phyloP scores from a whole-genome alignment of 495 filamentous ascomycete genomes.

The Neurospora hispaniola region DNA sequence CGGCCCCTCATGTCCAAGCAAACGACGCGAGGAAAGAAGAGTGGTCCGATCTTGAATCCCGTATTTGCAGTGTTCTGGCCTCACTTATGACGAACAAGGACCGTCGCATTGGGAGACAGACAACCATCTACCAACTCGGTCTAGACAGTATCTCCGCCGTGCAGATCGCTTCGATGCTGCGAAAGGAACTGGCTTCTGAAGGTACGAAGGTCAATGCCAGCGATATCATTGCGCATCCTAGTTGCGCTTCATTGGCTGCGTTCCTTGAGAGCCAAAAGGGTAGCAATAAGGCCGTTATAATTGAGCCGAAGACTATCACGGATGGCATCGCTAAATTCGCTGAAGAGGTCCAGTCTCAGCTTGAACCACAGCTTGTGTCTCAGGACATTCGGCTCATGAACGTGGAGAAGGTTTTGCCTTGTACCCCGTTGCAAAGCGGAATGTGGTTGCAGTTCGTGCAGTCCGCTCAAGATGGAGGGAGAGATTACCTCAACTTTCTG shows the following conservation, averaged over 20 bases:
- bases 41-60: constrained; percentile 42
- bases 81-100: constrained; percentile 40
- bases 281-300: not conserved
- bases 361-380: constrained; percentile 17
- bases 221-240: constrained; percentile 58
- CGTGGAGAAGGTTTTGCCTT: constrained; percentile 45
- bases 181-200: constrained; percentile 24
- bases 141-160: constrained; percentile 84
- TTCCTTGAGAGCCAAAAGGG: constrained; percentile 17
- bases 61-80: constrained; percentile 47
- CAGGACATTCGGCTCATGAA: not conserved
- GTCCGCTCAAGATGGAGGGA: constrained; percentile 29
- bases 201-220: constrained; percentile 46
- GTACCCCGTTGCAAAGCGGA: constrained; percentile 52
- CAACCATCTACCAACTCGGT: constrained; percentile 73
- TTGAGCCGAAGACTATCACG: constrained; percentile 17
- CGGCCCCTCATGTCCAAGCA: not conserved
- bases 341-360: constrained; percentile 18
- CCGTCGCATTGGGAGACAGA: constrained; percentile 44
- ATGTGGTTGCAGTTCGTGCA: constrained; percentile 52
- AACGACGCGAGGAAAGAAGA: not conserved
- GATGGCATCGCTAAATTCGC: constrained; percentile 37
- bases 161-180: constrained; percentile 56
- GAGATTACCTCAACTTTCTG: constrained; percentile 53
- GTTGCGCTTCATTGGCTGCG: constrained; percentile 34